Evolutionary conservation across 306 rosid species (phyloP).

Genomic region (Vigna unguiculata): DNA sequence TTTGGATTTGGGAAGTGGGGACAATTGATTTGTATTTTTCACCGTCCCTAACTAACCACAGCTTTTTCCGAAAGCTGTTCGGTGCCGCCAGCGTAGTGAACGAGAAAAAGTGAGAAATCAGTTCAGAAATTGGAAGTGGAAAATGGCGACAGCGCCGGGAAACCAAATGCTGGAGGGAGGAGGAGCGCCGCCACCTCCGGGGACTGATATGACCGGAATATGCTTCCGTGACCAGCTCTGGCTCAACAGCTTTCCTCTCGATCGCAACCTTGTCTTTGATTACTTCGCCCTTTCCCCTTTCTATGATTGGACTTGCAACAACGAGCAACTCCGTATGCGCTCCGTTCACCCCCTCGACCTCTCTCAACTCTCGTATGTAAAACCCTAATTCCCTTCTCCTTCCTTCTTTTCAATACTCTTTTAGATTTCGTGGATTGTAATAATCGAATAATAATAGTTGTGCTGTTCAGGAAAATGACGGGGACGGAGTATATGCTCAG

Average conservation of each 20-base stretch:
- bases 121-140: background rate
- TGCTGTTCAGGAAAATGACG: conserved; percentile 69
- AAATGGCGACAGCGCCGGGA: conserved; percentile 71
- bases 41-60: too few species aligned
- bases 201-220: conserved; percentile 95
- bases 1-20: too few species aligned
- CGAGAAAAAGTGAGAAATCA: background rate
- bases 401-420: background rate
- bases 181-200: conserved; percentile 68
- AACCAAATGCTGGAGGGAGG: conserved; percentile 62
- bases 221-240: conserved; percentile 94
- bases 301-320: conserved; percentile 92
- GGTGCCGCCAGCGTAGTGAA: background rate
- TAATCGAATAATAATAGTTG: background rate
- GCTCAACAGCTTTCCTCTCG: conserved; percentile 90
- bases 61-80: background rate
- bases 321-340: conserved; percentile 89
- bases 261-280: conserved; percentile 91
- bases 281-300: conserved; percentile 94
- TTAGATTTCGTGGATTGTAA: background rate
- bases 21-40: too few species aligned
- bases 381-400: conserved; percentile 1
- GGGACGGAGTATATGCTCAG: conserved; percentile 75
- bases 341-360: conserved; percentile 89
- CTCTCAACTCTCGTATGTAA: conserved; percentile 71